These are phyloP conservation scores for Uncinocarpus reesii DNA, from an alignment of 2,329 filamentous ascomycete species.

Conservation along the genomic window DNA sequence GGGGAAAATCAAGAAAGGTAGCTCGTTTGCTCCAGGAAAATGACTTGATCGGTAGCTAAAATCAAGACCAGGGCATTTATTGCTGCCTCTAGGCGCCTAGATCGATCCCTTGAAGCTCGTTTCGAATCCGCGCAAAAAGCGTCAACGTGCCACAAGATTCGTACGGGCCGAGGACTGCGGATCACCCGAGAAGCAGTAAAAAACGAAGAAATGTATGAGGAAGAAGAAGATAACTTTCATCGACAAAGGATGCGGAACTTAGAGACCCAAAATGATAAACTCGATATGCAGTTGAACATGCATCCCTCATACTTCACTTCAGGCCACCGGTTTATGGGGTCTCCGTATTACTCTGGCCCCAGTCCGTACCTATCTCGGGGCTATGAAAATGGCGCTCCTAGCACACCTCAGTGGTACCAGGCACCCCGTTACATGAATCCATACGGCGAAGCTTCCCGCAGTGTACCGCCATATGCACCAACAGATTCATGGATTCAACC, in stretches of 20 bases:
- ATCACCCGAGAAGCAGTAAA: constrained; percentile 79
- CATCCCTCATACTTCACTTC: not conserved
- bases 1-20: constrained; percentile 39
- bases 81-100: constrained; percentile 75
- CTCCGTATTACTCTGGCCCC: not conserved
- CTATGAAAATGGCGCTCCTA: not conserved
- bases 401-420: not conserved
- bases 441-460: not conserved
- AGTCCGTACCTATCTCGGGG: not conserved
- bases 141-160: constrained; percentile 80
- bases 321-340: not conserved
- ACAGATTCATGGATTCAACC: not conserved
- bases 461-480: not conserved
- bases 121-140: constrained; percentile 78
- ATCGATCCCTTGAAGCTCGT: constrained; percentile 76
- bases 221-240: constrained; percentile 66
- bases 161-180: constrained; percentile 70
- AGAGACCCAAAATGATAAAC: not conserved
- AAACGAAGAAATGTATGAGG: constrained; percentile 93
- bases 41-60: no score
- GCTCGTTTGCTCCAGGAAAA: constrained; percentile 11
- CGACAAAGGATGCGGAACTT: not conserved
- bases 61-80: constrained; percentile 63
- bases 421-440: not conserved
- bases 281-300: not conserved